These are phyloP conservation scores for Wickerhamiella dianesei DNA, from an alignment of 805 yeast species.

Conservation along the genomic window DNA sequence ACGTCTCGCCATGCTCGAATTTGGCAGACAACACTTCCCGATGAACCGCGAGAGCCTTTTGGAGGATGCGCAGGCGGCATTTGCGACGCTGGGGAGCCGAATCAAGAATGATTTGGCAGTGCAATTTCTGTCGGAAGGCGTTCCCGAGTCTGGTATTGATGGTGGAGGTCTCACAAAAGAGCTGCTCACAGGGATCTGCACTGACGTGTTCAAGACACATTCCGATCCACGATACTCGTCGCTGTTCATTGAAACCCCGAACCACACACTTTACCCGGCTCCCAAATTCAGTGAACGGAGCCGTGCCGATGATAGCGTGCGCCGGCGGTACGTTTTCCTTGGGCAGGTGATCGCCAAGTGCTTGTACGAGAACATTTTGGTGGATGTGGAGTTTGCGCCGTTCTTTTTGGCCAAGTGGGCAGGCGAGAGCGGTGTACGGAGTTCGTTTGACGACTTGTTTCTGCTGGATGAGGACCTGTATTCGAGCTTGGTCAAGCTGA, in stretches of 20 bases:
- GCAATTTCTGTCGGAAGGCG: slow-evolving; percentile 57
- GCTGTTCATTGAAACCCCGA: slow-evolving; percentile 33
- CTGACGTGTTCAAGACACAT: slow-evolving; percentile 42
- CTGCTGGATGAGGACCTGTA: slow-evolving; percentile 59
- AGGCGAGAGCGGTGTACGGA: slow-evolving; percentile 26
- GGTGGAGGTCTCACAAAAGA: slow-evolving; percentile 97
- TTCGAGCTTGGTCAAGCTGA: slow-evolving; percentile 46
- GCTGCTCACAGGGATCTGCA: slow-evolving; percentile 57
- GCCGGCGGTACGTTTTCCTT: slow-evolving; percentile 37
- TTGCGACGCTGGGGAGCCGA: slow-evolving; percentile 38
- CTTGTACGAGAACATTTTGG: slow-evolving; percentile 63
- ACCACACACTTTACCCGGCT: slow-evolving; percentile 63
- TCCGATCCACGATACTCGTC: slow-evolving; percentile 8
- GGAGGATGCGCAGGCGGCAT: slow-evolving; percentile 57
- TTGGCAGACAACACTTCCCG: slow-evolving; percentile 1
- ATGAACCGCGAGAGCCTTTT: slow-evolving; percentile 56
- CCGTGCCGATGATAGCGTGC: slow-evolving; percentile 2
- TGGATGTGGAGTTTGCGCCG: slow-evolving; percentile 76
- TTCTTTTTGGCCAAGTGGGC: slow-evolving; percentile 67
- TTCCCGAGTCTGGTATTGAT: slow-evolving; percentile 78
- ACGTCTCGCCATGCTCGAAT: neutral
- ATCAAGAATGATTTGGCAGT: slow-evolving; percentile 53
- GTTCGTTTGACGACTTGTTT: slow-evolving; percentile 65
- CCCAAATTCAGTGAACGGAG: slow-evolving; percentile 27
- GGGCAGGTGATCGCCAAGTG: slow-evolving; percentile 86